Base-by-base conservation (phyloP, 352 stramenopile genomes). In the Globisporangium perplexum region DNA sequence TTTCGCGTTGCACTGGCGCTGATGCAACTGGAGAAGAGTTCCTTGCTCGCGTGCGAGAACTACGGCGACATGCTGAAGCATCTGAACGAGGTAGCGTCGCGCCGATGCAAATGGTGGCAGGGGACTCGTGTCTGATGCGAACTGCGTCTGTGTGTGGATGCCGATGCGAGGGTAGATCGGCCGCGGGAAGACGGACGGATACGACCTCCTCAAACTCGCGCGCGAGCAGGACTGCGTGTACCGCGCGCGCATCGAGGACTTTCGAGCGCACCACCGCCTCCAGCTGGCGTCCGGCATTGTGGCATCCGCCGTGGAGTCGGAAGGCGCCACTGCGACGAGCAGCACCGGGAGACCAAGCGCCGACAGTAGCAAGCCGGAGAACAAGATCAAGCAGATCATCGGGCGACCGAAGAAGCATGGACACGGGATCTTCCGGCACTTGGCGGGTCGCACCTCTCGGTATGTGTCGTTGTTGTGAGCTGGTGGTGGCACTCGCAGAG, bases 51-150 rank as follows among this genome's bases (percentile, higher is more conserved):
- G 43, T 89, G 73, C 30, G 73, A 79, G 22, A 71, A 65, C 1
- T 91, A 90, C 45, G 85, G 81, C 12, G 83, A 95, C 26, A 88
- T 95, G 65, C 60, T 92, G 18, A 83, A 84, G 7, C 67, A 74
- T 30, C 48, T 95, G 30, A 95, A 95, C 59, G 78, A 91, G 71
- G 83, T 92, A 68, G 35, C 43, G 30, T 8, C 1, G 17, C 39
- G 24, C 17, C 15, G 23, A 15, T 10, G 30, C 5, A 6, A 49
- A 3, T 46, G 10, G 18, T 59, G 6, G 7, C n/a, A 33, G 33
- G 15, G 30, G 8, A 36, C n/a, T n/a, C n/a, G n/a, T 42, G 20
- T n/a, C 31, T 43, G 7, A 43, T 33, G 39, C 7, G 18, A 11
- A n/a, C n/a, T n/a, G 17, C 36, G 14, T 22, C 36, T 42, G 36